Base-by-base conservation (phyloP, 1,139 yeast species). In the Hansenula anomala region DNA sequence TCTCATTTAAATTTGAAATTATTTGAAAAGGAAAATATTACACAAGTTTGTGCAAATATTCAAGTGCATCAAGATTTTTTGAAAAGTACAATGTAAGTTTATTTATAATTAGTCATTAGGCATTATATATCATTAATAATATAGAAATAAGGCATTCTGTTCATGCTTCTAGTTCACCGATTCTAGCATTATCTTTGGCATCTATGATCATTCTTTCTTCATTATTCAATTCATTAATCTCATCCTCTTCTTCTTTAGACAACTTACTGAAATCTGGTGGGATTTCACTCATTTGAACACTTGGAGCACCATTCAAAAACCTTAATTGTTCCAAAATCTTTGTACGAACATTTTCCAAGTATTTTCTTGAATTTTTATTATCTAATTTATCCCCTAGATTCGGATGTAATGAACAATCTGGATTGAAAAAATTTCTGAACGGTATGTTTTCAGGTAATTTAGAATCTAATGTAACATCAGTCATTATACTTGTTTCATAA, bases 351-450 rank as follows among this genome's bases (percentile, higher is more conserved):
- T 83, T 79, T 53, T 92, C 97, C 42, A 92, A 67, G 57, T 87
- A 89, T 55, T 84, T 86, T 49, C 82, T 83, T 14, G 89, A 72
- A 59, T 92, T 92, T 56, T 85, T 86, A 61, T 92, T 92, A 54
- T 90, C 97, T 26, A 89, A 72, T 42, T 89, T 72, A 43, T 95
- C 97, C 41, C 90, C 94, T 28, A 92, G 64, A 42, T 82, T 86
- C 3, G 97, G 98, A 59, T 89, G 96, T 40, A 92, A 67, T 15
- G 92, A 79, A 61, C 76, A 85, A 60, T 92, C 97, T 1, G 97
- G 98, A 11, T 89, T 94, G 67, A 89, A 92, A 74, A 90, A 86
- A 48, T 82, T 80, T 57, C 85, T 78, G 43, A 89, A 87, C 1
- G 97, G 97, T 37, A 90, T 61, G 30, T 72, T 72, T 29, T 79